These are phyloP conservation scores for Collybia nuda DNA, from an alignment of 768 basidiomycete genomes.

Conservation along the genomic window DNA sequence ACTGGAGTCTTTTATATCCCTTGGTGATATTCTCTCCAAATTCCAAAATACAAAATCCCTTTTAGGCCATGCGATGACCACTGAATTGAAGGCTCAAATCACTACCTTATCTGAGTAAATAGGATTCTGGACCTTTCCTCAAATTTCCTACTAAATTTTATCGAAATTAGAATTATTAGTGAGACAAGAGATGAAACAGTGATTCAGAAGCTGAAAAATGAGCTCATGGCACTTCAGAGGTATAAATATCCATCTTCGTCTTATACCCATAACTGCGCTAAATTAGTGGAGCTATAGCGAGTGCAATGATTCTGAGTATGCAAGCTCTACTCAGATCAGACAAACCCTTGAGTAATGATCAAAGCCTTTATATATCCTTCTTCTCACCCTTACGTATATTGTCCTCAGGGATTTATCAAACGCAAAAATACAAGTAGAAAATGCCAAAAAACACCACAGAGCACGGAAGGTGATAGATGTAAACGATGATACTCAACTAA, in stretches of 20 bases:
- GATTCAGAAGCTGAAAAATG: neutral
- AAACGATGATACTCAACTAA: slow-evolving; percentile 5
- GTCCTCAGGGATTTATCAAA: slow-evolving; percentile 2
- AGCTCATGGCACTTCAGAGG: neutral
- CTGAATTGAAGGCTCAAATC: neutral
- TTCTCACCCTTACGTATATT: neutral
- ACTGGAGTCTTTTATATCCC: neutral
- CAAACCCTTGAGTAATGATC: no score
- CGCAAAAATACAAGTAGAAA: slow-evolving; percentile 2
- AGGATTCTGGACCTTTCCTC: neutral
- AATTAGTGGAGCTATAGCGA: no score
- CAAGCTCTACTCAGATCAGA: no score
- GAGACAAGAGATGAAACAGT: neutral
- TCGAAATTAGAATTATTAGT: neutral
- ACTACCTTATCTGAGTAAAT: neutral
- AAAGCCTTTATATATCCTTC: neutral
- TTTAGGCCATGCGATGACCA: neutral
- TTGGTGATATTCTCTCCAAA: neutral
- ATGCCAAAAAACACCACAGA: slow-evolving; percentile 2
- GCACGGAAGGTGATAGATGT: slow-evolving; percentile 10
- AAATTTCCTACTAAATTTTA: no score
- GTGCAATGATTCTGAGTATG: no score
- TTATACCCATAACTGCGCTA: no score
- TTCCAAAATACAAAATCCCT: neutral
- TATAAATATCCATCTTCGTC: neutral